Percentiles rank a stretch among this genome's conserved stretches.
These are phyloP conservation scores for Pugionium dolabratum DNA, from an alignment of 345 rosid genomes.

Conservation along the genomic window DNA sequence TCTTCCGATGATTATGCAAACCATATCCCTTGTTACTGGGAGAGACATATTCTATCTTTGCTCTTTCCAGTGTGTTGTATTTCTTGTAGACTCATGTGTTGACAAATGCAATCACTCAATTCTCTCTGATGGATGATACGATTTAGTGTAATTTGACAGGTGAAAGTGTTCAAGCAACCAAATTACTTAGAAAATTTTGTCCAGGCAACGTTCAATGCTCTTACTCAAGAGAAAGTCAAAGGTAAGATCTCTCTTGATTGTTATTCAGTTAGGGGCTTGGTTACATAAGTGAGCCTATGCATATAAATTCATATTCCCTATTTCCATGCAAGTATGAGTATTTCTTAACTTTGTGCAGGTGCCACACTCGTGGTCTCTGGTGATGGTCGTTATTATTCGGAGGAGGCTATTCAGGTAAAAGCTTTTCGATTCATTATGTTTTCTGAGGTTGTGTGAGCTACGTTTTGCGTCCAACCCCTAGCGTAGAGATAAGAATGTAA, in stretches of 20 bases:
- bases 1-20: too few relatives aligned
- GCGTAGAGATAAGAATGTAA: background rate
- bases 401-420: constrained; percentile 87
- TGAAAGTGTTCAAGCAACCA: constrained; percentile 76
- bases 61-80: background rate
- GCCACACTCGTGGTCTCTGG: constrained; percentile 95
- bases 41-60: too few relatives aligned
- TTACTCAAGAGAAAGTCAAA: constrained; percentile 67
- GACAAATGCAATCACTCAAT: background rate
- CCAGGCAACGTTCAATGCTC: constrained; percentile 68
- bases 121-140: constrained; percentile 1
- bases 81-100: background rate
- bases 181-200: constrained; percentile 47
- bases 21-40: too few relatives aligned
- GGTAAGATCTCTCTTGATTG: constrained; percentile 45
- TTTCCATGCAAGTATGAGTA: background rate
- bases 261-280: background rate
- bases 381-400: constrained; percentile 27
- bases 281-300: background rate
- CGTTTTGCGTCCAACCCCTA: background rate
- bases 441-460: background rate
- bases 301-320: background rate
- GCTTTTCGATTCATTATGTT: background rate
- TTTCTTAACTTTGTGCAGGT: constrained; percentile 48
- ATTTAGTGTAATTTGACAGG: constrained; percentile 48